Conservation (phyloP, 305 asterid species). For the Solanum hybrid region DNA sequence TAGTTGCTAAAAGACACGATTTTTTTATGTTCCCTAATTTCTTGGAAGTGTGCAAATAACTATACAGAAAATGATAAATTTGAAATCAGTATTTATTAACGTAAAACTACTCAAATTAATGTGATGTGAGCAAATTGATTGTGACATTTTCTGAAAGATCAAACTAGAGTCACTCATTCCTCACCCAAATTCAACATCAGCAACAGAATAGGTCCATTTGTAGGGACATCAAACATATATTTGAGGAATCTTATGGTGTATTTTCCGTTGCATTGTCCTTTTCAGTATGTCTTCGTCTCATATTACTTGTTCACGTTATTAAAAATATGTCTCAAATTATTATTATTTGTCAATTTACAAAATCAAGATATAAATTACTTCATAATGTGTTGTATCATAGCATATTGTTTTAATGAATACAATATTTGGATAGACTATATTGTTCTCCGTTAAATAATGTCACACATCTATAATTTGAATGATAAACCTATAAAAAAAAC, state of each 20-base stretch:
- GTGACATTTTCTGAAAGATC: background rate
- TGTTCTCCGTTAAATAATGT: too few species aligned
- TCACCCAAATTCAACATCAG: background rate
- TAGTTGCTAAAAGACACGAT: background rate
- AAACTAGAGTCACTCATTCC: background rate
- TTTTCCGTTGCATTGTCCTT: background rate
- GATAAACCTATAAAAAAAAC: background rate
- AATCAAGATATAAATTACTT: too few species aligned
- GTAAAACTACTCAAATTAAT: background rate
- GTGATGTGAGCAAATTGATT: background rate
- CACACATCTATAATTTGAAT: background rate
- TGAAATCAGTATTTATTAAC: background rate
- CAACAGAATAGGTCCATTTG: background rate
- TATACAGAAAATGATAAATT: background rate
- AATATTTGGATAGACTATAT: accelerated
- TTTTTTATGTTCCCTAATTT: background rate
- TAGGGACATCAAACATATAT: background rate
- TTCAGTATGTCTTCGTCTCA: background rate
- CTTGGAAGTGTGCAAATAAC: background rate
- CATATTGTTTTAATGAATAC: background rate
- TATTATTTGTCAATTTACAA: background rate
- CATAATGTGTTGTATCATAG: background rate
- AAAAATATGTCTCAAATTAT: background rate
- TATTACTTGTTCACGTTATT: background rate
- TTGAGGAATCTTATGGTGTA: background rate